phyloP scores from a whole-genome alignment of 805 yeast genomes.

The Ogataea haglerorum region DNA sequence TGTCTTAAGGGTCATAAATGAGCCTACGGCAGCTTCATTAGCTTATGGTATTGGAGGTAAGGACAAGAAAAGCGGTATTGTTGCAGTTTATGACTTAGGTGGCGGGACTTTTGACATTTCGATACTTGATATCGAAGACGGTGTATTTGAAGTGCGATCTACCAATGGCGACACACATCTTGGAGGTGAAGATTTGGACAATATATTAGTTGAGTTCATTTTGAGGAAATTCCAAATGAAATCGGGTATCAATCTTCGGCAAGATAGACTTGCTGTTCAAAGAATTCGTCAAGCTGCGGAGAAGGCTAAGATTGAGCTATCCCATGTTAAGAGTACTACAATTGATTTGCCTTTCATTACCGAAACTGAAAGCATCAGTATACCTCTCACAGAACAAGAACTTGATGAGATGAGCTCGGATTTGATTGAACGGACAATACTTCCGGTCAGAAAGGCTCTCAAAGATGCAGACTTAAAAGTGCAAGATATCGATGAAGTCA shows the following conservation, averaged over 20 bases:
- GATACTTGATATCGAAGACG: constrained; percentile 91
- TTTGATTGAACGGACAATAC: constrained; percentile 67
- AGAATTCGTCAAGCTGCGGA: constrained; percentile 86
- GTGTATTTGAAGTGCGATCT: constrained; percentile 93
- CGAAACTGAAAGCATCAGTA: constrained; percentile 38
- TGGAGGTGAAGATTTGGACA: constrained; percentile 90
- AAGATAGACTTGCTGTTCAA: constrained; percentile 76
- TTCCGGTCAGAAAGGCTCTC: constrained; percentile 77
- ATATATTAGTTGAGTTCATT: constrained; percentile 74
- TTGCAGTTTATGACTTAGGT: constrained; percentile 95
- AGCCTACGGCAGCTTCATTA: constrained; percentile 88
- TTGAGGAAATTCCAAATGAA: constrained; percentile 76
- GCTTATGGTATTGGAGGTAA: constrained; percentile 78
- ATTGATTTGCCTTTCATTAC: constrained; percentile 84
- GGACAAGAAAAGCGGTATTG: constrained; percentile 57
- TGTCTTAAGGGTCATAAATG: constrained; percentile 80
- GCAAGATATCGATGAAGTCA: constrained; percentile 71
- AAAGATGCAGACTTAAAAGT: constrained; percentile 72
- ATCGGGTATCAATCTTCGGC: constrained; percentile 55
- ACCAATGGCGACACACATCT: constrained; percentile 93
- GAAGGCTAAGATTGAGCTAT: constrained; percentile 84
- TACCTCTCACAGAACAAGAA: constrained; percentile 47
- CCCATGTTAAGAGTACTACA: constrained; percentile 67
- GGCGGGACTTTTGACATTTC: constrained; percentile 98
- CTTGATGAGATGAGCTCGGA: constrained; percentile 48